Conservation (phyloP, 1,284 basidiomycete genomes). For the Pseudozyma hubeiensis region DNA sequence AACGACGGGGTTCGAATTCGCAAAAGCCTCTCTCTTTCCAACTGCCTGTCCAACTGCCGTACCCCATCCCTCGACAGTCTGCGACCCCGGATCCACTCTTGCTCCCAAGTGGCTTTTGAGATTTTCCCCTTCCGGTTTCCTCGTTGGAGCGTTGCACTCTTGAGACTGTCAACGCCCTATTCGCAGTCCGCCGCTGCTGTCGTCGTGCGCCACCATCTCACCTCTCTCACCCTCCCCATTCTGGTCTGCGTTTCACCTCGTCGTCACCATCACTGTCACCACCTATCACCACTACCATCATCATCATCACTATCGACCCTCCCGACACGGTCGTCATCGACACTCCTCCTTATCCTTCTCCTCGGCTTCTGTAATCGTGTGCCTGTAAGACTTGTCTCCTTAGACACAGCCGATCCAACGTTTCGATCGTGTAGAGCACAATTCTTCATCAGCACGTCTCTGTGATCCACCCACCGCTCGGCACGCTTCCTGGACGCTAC, state of each 20-base stretch:
- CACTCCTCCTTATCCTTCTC: not conserved
- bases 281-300: slow-evolving; percentile 18
- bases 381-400: no score
- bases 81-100: slow-evolving; percentile 3
- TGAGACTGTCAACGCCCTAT: not conserved
- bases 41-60: not conserved
- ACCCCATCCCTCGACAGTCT: not conserved
- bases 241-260: not conserved
- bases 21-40: not conserved
- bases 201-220: slow-evolving; percentile 1
- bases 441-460: no score
- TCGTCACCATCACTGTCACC: slow-evolving; percentile 12
- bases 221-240: not conserved
- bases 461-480: no score
- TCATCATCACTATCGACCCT: slow-evolving; percentile 18
- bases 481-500: not conserved
- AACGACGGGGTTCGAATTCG: not conserved
- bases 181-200: not conserved
- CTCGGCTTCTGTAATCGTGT: not conserved
- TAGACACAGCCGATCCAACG: no score
- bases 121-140: slow-evolving; percentile 1
- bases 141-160: not conserved
- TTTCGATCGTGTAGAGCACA: no score
- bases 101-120: not conserved
- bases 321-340: slow-evolving; percentile 11